Conservation (phyloP, 805 yeast species). For the Ogataea henricii region DNA sequence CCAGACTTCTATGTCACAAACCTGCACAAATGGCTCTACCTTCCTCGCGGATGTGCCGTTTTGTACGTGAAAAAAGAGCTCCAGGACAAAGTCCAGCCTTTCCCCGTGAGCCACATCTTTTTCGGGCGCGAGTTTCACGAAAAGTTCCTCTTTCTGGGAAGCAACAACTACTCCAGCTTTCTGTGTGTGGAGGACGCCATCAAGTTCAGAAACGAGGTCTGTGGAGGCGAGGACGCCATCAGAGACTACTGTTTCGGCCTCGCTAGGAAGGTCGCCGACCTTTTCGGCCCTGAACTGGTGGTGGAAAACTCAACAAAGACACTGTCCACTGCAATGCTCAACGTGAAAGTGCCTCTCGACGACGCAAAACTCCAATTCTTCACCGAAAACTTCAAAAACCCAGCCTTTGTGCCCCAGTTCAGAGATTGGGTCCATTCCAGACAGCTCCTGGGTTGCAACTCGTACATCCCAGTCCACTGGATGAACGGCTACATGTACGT, state of each 20-base stretch:
- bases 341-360: conserved; percentile 40
- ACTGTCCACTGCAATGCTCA: conserved; percentile 45
- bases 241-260: conserved; percentile 47
- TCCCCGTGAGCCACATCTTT: conserved; percentile 58
- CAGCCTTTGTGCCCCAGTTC: conserved; percentile 12
- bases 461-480: conserved; percentile 47
- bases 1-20: conserved; percentile 68
- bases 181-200: conserved; percentile 49
- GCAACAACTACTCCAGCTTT: conserved; percentile 47
- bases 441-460: conserved; percentile 35
- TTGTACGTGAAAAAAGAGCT: conserved; percentile 56
- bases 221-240: conserved; percentile 64
- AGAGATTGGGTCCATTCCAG: conserved; percentile 22
- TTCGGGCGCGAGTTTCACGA: conserved; percentile 41
- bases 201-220: conserved; percentile 51
- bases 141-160: conserved; percentile 54
- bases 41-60: conserved; percentile 60
- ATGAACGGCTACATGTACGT: conserved; percentile 45
- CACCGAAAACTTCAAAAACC: conserved; percentile 3
- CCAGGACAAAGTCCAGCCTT: conserved; percentile 52
- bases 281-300: conserved; percentile 41
- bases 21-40: conserved; percentile 68
- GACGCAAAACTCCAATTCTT: conserved; percentile 6
- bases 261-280: conserved; percentile 45
- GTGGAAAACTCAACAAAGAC: conserved; percentile 40